phyloP scores from a whole-genome alignment of 2,329 filamentous ascomycete species.

The Esteya vermicola region DNA sequence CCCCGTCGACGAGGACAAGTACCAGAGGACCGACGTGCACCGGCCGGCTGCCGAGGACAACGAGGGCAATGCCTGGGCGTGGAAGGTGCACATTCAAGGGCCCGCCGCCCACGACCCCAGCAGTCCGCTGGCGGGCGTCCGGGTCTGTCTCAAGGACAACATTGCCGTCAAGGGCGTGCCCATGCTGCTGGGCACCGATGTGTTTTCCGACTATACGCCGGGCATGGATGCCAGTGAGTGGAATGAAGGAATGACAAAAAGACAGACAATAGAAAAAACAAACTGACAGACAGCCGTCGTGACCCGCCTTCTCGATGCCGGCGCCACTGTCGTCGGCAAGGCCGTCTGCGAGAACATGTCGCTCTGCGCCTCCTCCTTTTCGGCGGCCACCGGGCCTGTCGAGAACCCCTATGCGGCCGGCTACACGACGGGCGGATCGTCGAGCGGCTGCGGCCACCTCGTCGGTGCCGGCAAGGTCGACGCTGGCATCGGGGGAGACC shows the following conservation, averaged over 20 bases:
- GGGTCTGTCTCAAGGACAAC: conserved; percentile 57
- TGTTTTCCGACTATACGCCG: conserved; percentile 38
- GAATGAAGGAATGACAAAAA: too few relatives aligned
- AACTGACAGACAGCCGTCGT: too few relatives aligned
- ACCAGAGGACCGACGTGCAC: conserved; percentile 10
- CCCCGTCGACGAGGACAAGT: conserved; percentile 6
- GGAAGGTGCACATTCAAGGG: background rate
- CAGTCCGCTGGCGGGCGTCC: background rate
- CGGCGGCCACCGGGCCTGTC: conserved; percentile 58
- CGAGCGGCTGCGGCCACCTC: conserved; percentile 46
- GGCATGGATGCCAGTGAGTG: conserved; percentile 43
- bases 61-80: conserved; percentile 16
- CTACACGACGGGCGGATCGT: conserved; percentile 66
- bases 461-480: conserved; percentile 12
- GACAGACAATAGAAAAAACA: too few relatives aligned
- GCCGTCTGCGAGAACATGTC: conserved; percentile 55
- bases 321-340: conserved; percentile 55
- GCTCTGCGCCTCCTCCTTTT: conserved; percentile 43
- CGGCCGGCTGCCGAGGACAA: conserved; percentile 12
- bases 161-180: conserved; percentile 54
- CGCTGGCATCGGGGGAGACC: conserved; percentile 54
- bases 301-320: conserved; percentile 35
- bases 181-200: conserved; percentile 26
- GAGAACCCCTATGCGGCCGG: conserved; percentile 55
- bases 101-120: background rate